These are phyloP conservation scores for Tagetes erecta DNA, from an alignment of 129 eudicot genomes.

Conservation along the genomic window DNA sequence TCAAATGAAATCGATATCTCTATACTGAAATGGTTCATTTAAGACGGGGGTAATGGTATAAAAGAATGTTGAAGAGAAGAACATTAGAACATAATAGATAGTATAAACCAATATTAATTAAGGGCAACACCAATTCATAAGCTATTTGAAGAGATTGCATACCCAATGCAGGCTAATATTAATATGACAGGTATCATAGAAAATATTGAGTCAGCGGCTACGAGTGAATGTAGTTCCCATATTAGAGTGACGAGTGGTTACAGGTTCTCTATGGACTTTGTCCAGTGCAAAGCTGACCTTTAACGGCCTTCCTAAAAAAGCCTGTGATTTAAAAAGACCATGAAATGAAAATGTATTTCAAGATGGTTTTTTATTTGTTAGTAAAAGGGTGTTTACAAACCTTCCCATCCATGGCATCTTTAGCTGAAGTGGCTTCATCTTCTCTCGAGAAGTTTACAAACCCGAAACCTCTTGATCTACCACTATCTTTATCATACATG, in stretches of 20 bases:
- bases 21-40: too few relatives aligned
- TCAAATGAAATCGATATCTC: too few relatives aligned
- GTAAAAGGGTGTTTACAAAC: conserved; percentile 23
- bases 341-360: not conserved
- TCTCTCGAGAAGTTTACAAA: conserved; percentile 60
- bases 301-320: conserved; percentile 63
- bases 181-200: not conserved
- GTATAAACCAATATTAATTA: not conserved
- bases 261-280: conserved; percentile 61
- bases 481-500: conserved; percentile 67
- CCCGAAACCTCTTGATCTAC: conserved; percentile 85
- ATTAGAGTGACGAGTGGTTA: conserved; percentile 49
- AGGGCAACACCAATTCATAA: conserved; percentile 12
- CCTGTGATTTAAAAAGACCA: conserved; percentile 40
- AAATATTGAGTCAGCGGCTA: conserved; percentile 19
- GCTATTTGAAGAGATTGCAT: conserved; percentile 9
- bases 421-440: conserved; percentile 67
- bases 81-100: too few relatives aligned
- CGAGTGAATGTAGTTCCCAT: conserved; percentile 24
- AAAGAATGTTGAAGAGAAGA: too few relatives aligned
- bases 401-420: conserved; percentile 89
- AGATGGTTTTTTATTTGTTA: not conserved
- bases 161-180: conserved; percentile 11
- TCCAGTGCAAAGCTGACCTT: conserved; percentile 65
- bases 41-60: too few relatives aligned